phyloP scores from a whole-genome alignment of 2,329 filamentous ascomycete species.

The Cercospora citrullina region DNA sequence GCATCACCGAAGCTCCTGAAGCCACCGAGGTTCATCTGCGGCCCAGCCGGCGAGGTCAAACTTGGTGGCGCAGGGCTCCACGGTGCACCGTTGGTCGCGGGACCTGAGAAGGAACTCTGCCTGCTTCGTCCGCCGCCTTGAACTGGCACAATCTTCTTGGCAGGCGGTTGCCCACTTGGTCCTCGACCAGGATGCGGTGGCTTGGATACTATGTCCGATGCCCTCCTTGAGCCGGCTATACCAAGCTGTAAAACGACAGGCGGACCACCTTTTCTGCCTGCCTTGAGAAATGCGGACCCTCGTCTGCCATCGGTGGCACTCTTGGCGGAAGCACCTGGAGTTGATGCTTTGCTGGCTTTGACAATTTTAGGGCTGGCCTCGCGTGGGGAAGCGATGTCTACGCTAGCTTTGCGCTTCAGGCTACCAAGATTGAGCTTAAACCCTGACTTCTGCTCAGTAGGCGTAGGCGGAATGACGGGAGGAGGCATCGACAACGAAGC shows the following conservation, averaged over 20 bases:
- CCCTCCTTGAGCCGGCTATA: slow-evolving; percentile 20
- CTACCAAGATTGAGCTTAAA: slow-evolving; percentile 33
- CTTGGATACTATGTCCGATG: slow-evolving; percentile 26
- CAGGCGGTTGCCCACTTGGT: slow-evolving; percentile 12
- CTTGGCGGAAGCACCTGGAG: slow-evolving; percentile 20
- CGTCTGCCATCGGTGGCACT: slow-evolving; percentile 9
- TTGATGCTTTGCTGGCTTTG: slow-evolving; percentile 29
- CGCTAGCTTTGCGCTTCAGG: slow-evolving; percentile 33
- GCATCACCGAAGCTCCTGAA: slow-evolving; percentile 30
- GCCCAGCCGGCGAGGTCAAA: slow-evolving; percentile 21
- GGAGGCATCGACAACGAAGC: slow-evolving; percentile 21
- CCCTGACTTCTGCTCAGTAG: slow-evolving; percentile 27
- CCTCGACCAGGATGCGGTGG: slow-evolving; percentile 19
- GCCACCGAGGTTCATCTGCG: slow-evolving; percentile 31
- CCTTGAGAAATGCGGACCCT: slow-evolving; percentile 5
- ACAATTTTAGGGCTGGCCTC: slow-evolving; percentile 33
- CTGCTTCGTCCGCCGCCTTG: slow-evolving; percentile 13
- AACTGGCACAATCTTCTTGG: slow-evolving; percentile 16
- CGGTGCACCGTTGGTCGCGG: slow-evolving; percentile 3
- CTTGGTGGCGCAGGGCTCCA: slow-evolving; percentile 20
- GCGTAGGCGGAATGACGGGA: slow-evolving; percentile 18
- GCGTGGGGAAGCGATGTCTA: slow-evolving; percentile 20
- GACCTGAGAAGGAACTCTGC: slow-evolving; percentile 16
- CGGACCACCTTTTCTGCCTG: slow-evolving; percentile 16
- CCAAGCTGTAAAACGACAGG: slow-evolving; percentile 20